A percentile compares a stretch with the other conserved stretches of the same genome.
phyloP scores from a whole-genome alignment of 495 filamentous ascomycete genomes.

The Cercophora scortea region DNA sequence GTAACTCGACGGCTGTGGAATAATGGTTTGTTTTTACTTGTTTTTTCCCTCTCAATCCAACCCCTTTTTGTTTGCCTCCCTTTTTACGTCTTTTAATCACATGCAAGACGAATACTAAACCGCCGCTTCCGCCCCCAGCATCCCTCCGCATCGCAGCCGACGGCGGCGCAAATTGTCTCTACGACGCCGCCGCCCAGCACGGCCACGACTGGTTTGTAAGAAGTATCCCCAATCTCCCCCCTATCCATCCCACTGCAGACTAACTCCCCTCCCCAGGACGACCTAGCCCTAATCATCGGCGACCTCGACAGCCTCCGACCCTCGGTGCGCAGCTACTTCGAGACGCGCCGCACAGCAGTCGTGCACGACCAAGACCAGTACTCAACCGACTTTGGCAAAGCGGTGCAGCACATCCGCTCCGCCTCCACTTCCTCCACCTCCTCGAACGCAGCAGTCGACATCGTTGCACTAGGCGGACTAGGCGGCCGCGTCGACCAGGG shows the following conservation, averaged over 20 bases:
- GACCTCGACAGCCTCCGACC: constrained; percentile 78
- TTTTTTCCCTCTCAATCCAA: neutral
- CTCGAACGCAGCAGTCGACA: constrained; percentile 22
- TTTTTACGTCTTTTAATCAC: neutral
- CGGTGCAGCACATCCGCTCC: constrained; percentile 42
- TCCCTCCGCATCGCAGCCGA: constrained; percentile 68
- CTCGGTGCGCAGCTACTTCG: constrained; percentile 53
- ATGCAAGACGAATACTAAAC: neutral
- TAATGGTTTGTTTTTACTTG: constrained; percentile 39
- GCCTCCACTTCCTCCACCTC: neutral
- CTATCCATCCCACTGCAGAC: neutral
- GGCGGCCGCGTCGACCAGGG: constrained; percentile 89
- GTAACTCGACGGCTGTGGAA: constrained; percentile 45
- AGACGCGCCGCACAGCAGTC: constrained; percentile 38
- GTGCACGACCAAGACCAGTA: constrained; percentile 68
- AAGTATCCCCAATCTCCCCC: neutral
- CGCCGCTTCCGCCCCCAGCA: no score
- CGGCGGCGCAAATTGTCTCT: constrained; percentile 79
- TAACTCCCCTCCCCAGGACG: constrained; percentile 27
- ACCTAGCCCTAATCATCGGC: constrained; percentile 68
- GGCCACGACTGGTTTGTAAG: constrained; percentile 16
- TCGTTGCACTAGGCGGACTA: constrained; percentile 74
- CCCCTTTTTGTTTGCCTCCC: no score
- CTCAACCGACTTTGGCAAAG: constrained; percentile 65
- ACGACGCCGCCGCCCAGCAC: constrained; percentile 39